Evolutionary conservation across 2,329 filamentous ascomycete species (phyloP).

Genomic region (Paecilomyces variotii): DNA sequence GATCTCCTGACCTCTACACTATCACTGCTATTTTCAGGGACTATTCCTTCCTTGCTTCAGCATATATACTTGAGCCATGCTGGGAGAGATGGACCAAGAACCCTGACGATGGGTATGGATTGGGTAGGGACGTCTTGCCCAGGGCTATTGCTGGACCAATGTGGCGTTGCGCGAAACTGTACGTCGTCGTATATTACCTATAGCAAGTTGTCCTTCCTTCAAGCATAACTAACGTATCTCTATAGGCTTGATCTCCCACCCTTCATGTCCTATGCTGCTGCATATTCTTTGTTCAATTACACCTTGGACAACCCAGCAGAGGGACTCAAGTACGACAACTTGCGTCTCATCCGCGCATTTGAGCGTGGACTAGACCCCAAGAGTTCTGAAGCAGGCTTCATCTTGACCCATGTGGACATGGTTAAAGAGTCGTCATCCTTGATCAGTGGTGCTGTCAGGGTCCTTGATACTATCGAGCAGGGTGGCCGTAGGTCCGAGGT

Average conservation of each 20-base stretch:
- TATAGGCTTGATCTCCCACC: conserved; percentile 66
- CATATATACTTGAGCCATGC: conserved; percentile 86
- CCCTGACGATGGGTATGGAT: conserved; percentile 63
- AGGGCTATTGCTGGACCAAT: conserved; percentile 71
- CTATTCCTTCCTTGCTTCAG: conserved; percentile 83
- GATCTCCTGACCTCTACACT: conserved; percentile 61
- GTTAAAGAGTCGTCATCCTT: conserved; percentile 75
- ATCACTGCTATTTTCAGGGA: conserved; percentile 86
- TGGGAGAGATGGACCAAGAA: conserved; percentile 59
- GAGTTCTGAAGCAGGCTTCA: conserved; percentile 89
- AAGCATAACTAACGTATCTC: conserved; percentile 7
- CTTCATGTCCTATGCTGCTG: conserved; percentile 77
- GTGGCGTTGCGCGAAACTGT: conserved; percentile 77
- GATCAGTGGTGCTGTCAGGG: conserved; percentile 61
- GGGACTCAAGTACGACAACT: conserved; percentile 51
- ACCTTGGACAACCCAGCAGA: conserved; percentile 48
- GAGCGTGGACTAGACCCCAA: conserved; percentile 78
- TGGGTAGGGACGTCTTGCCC: conserved; percentile 67
- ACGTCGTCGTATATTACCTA: conserved; percentile 36
- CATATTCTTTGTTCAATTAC: conserved; percentile 58
- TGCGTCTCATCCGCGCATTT: conserved; percentile 83
- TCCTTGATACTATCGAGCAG: conserved; percentile 51
- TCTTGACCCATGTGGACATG: conserved; percentile 95
- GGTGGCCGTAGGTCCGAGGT: conserved; percentile 48
- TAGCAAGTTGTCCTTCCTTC: neutral